Base-by-base conservation (phyloP, 2,329 filamentous ascomycete species). In the Alternaria arbusti region DNA sequence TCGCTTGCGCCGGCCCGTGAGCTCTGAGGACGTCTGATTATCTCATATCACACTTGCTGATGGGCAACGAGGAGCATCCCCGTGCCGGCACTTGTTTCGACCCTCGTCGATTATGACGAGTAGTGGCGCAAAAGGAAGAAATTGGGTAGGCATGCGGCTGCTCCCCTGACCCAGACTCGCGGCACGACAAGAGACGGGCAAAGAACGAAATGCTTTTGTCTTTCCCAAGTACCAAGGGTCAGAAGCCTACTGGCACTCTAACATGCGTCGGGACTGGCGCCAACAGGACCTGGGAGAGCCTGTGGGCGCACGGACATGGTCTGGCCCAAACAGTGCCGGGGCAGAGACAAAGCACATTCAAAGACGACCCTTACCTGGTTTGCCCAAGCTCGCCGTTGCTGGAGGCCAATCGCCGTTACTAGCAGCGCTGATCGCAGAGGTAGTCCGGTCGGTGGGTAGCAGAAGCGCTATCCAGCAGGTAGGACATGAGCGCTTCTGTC, bases 1-100 rank as follows among this genome's bases (percentile, higher is more conserved):
- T 79, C 74, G 77, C 74, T 76, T 78, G 76, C 71, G 73, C 72
- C 76, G 75, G 77, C 57, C 75, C 74, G 74, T 57, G 68, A 56
- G 66, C 57, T 58, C 57, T 69, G 69, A 68, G 60, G 61, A 63
- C 62, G 28, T 60, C 43, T 49, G 47, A 56, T 67, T 47, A 51
- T 63, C 36, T 40, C 49, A 52, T n/a, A 57, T 54, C 65, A 59
- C 61, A 67, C 52, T 56, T 63, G 66, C 61, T 61, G 64, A 69
- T 61, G 54, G 56, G 44, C 58, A 51, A 59, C 51, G 54, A 66
- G 51, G 65, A 51, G 56, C 50, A 26, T 26, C 36, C 54, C 49
- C 30, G 28, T 51, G 45, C 54, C 60, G 46, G 61, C 52, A 59
- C 59, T 40, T 22, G 40, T 44, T 62, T 63, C 57, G 57, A 59